These are phyloP conservation scores for Curvularia hawaiiensis DNA, from an alignment of 2,329 filamentous ascomycete species.

Conservation along the genomic window DNA sequence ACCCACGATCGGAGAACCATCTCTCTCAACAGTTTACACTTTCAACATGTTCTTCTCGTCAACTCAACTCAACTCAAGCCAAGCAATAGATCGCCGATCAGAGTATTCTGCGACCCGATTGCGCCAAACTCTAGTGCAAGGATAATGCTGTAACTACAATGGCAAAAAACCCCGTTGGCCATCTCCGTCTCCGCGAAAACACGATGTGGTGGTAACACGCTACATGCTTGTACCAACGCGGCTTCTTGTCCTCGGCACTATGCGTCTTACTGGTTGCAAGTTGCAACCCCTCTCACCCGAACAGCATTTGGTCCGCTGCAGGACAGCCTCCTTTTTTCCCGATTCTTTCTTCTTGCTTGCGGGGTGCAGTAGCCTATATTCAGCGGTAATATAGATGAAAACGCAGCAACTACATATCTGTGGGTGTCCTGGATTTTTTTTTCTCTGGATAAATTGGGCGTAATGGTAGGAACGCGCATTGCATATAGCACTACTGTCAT, in stretches of 20 bases:
- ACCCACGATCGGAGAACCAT: neutral
- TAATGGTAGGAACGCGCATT: neutral
- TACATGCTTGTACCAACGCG: neutral
- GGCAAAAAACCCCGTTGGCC: neutral
- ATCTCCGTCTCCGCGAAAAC: neutral
- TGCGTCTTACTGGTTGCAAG: neutral
- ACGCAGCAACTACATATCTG: neutral
- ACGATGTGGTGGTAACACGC: neutral
- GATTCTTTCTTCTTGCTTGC: neutral
- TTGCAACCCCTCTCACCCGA: neutral
- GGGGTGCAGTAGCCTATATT: neutral
- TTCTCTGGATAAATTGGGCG: neutral
- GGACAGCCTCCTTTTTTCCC: neutral
- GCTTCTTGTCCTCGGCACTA: neutral
- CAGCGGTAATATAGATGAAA: neutral
- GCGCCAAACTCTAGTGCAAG: neutral
- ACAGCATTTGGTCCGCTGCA: neutral
- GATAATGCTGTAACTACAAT: neutral
- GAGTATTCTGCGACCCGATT: neutral
- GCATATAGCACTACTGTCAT: neutral
- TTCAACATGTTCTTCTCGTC: neutral
- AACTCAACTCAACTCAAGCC: neutral
- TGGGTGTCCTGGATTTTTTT: neutral
- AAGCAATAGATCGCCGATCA: neutral
- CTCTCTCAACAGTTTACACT: neutral